These are phyloP conservation scores for Hypholoma sublateritium DNA, from an alignment of 768 basidiomycete species.

Conservation along the genomic window DNA sequence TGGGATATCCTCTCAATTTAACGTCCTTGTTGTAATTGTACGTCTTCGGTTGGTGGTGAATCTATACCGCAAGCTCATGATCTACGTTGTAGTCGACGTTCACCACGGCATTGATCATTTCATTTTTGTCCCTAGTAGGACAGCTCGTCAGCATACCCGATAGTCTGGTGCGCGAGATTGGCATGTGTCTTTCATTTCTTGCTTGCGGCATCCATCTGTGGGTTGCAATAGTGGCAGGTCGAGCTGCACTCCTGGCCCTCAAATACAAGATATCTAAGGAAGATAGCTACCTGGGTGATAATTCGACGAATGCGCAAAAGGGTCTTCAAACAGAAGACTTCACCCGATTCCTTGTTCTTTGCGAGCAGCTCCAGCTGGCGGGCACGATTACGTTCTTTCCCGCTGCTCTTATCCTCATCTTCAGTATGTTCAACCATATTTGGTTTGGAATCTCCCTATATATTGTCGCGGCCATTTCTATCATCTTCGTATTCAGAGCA, in stretches of 20 bases:
- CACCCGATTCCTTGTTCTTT: background rate
- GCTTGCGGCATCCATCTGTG: conserved; percentile 5
- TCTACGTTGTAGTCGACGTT: conserved; percentile 3
- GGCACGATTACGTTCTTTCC: conserved; percentile 7
- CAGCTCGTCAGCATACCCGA: background rate
- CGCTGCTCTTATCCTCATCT: conserved; percentile 3
- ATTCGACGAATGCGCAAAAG: background rate
- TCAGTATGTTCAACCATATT: background rate
- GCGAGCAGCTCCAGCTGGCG: conserved; percentile 7
- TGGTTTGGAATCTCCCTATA: conserved; percentile 6
- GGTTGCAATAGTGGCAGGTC: conserved; percentile 8
- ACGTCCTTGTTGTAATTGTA: conserved; percentile 3
- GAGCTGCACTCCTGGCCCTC: conserved; percentile 4
- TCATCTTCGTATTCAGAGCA: background rate
- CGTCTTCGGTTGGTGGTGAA: background rate
- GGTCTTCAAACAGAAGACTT: background rate
- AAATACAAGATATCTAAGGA: background rate
- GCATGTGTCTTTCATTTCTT: conserved; percentile 5
- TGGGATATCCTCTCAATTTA: background rate
- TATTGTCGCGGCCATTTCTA: background rate
- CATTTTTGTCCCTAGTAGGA: conserved; percentile 4
- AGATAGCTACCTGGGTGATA: background rate
- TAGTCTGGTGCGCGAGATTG: conserved; percentile 1
- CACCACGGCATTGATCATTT: conserved; percentile 4
- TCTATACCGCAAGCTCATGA: background rate